Percentiles rank a stretch among this genome's conserved stretches.
phyloP scores from a whole-genome alignment of 2,329 filamentous ascomycete genomes.

The Sordariomycetes sp. region DNA sequence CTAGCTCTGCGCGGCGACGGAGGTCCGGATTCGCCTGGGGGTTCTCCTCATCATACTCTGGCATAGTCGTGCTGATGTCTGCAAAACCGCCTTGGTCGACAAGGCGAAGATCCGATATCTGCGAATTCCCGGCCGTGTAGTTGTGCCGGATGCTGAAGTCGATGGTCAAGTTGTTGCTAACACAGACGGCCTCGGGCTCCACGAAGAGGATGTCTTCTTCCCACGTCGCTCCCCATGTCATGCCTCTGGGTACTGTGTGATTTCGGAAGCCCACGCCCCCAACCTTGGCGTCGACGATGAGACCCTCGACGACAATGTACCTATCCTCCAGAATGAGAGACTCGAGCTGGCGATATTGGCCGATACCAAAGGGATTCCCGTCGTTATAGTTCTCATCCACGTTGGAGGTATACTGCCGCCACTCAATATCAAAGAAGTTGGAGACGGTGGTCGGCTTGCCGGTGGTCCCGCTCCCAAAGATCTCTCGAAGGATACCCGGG shows the following conservation, averaged over 20 bases:
- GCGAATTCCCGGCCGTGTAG: not conserved
- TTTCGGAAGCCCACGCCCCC: slow-evolving; percentile 31
- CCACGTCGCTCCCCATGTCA: slow-evolving; percentile 24
- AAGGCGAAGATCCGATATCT: slow-evolving; percentile 15
- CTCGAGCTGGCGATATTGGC: slow-evolving; percentile 9
- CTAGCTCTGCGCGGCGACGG: slow-evolving; percentile 23
- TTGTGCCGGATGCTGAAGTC: slow-evolving; percentile 20
- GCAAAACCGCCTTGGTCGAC: slow-evolving; percentile 28
- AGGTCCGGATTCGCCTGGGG: slow-evolving; percentile 22
- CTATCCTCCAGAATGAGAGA: slow-evolving; percentile 18
- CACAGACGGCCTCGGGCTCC: slow-evolving; percentile 28
- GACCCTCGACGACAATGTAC: slow-evolving; percentile 23
- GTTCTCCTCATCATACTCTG: slow-evolving; percentile 14
- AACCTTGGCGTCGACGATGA: slow-evolving; percentile 24
- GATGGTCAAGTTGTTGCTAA: slow-evolving; percentile 26
- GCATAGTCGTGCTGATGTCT: slow-evolving; percentile 20
- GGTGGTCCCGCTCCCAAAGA: slow-evolving; percentile 21
- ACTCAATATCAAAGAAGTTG: slow-evolving; percentile 29
- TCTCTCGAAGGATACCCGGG: slow-evolving; percentile 16
- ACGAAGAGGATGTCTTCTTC: slow-evolving; percentile 32
- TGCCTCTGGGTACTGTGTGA: slow-evolving; percentile 21
- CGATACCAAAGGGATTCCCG: slow-evolving; percentile 15
- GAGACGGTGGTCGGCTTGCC: slow-evolving; percentile 17
- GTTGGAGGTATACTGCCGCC: slow-evolving; percentile 9
- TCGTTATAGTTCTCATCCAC: slow-evolving; percentile 14